These are phyloP conservation scores for Fraxinus nigra DNA, from an alignment of 305 asterid genomes.

Conservation along the genomic window DNA sequence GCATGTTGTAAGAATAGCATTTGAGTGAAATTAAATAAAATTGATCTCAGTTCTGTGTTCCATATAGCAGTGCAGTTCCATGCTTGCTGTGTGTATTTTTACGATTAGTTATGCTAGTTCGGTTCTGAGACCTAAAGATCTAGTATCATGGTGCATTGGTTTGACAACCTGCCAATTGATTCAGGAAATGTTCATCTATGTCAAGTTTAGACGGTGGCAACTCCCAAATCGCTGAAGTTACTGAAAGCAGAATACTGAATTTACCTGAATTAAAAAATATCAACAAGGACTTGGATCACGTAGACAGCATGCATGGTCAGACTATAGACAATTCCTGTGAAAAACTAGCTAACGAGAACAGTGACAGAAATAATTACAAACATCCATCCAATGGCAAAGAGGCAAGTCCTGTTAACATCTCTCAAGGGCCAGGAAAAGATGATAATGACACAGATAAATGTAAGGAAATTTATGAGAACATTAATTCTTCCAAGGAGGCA, in stretches of 20 bases:
- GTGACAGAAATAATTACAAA: not conserved
- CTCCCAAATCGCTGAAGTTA: conserved; percentile 13
- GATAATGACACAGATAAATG: not conserved
- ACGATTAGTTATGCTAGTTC: not conserved
- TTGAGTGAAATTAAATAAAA: not conserved
- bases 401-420: not conserved
- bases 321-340: conserved; percentile 4
- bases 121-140: not conserved
- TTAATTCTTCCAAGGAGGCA: not conserved
- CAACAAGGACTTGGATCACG: conserved; percentile 21
- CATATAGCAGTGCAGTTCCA: not conserved
- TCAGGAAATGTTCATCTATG: conserved; percentile 31
- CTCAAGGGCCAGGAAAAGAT: not conserved
- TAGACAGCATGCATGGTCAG: conserved; percentile 5
- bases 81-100: not conserved
- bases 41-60: not conserved
- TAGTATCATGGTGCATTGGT: not conserved
- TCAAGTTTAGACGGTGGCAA: conserved; percentile 11
- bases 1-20: not conserved
- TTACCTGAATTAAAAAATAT: not conserved
- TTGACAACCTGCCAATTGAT: conserved; percentile 12
- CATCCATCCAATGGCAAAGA: conserved; percentile 8
- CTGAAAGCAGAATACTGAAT: not conserved
- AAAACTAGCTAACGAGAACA: conserved; percentile 13
- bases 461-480: not conserved